These are phyloP conservation scores for Cytospora piceae DNA, from an alignment of 2,329 filamentous ascomycete genomes.

Conservation along the genomic window DNA sequence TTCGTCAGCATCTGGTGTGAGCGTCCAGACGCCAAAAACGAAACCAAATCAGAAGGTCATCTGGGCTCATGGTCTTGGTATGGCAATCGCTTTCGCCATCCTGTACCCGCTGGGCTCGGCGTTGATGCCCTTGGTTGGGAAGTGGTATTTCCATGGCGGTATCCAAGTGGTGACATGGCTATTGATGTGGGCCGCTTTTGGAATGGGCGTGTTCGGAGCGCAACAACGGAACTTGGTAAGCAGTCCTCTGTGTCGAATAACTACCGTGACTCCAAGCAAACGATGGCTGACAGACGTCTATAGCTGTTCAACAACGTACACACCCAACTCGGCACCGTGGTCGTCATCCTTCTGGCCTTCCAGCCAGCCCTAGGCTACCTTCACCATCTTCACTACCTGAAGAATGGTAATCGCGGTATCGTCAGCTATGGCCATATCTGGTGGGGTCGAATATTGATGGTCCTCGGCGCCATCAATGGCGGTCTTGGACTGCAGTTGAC, in stretches of 20 bases:
- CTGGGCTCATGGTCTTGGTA: constrained; percentile 60
- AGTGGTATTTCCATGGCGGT: constrained; percentile 60
- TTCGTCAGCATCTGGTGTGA: constrained; percentile 31
- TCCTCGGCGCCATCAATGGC: constrained; percentile 65
- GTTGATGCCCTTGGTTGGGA: constrained; percentile 62
- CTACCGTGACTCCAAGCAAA: not conserved
- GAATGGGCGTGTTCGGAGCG: constrained; percentile 56
- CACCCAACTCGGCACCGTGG: constrained; percentile 58
- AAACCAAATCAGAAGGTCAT: constrained; percentile 35
- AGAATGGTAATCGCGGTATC: constrained; percentile 50
- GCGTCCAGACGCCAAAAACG: constrained; percentile 33
- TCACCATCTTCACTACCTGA: constrained; percentile 60
- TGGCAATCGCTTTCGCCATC: constrained; percentile 62
- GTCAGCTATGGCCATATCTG: constrained; percentile 64
- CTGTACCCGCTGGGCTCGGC: constrained; percentile 64
- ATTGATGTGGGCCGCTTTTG: constrained; percentile 64
- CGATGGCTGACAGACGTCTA: constrained; percentile 4
- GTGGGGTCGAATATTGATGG: constrained; percentile 62
- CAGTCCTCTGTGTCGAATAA: not conserved
- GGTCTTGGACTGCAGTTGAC: constrained; percentile 62
- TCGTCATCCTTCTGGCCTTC: constrained; percentile 57
- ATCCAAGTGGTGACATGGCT: constrained; percentile 60
- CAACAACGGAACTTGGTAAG: constrained; percentile 46
- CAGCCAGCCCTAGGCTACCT: constrained; percentile 62
- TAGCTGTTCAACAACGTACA: constrained; percentile 59